Evolutionary conservation across 768 basidiomycete species (phyloP).

Genomic region (Rhizopogon vinicolor): DNA sequence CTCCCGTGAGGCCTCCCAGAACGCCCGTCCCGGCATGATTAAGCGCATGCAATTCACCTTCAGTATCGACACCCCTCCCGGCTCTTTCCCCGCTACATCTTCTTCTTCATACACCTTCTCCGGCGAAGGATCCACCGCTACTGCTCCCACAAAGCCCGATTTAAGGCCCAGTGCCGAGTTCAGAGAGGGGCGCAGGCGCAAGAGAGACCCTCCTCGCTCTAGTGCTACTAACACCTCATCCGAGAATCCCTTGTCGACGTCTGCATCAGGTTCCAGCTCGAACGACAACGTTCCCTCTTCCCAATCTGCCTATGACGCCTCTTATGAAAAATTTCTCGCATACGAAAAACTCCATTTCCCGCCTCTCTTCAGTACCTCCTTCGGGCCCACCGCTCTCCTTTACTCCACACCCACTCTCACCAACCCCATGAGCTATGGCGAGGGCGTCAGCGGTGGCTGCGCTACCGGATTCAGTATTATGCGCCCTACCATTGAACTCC

Average conservation of each 20-base stretch:
- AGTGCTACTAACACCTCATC: no score
- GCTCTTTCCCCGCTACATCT: no score
- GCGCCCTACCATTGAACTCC: constrained; percentile 81
- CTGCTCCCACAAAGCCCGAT: no score
- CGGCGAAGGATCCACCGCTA: no score
- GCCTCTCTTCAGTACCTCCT: constrained; percentile 66
- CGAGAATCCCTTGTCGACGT: no score
- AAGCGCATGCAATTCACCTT: constrained; percentile 92
- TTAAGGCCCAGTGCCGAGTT: no score
- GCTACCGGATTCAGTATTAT: constrained; percentile 55
- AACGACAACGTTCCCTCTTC: no score
- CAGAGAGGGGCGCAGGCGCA: no score
- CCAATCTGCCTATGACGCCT: constrained; percentile 21
- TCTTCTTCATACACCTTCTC: no score
- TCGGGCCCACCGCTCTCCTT: constrained; percentile 74
- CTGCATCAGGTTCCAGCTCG: no score
- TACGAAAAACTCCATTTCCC: constrained; percentile 41
- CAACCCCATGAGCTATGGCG: constrained; percentile 71
- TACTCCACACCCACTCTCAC: constrained; percentile 64
- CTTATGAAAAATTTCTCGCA: constrained; percentile 37
- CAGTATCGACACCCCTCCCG: constrained; percentile 26
- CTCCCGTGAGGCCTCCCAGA: constrained; percentile 62
- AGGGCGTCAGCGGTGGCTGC: constrained; percentile 51
- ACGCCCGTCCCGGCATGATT: constrained; percentile 65
- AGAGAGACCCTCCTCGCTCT: no score